Base-by-base conservation (phyloP, 2,329 filamentous ascomycete genomes). In the Exophiala bonariae region DNA sequence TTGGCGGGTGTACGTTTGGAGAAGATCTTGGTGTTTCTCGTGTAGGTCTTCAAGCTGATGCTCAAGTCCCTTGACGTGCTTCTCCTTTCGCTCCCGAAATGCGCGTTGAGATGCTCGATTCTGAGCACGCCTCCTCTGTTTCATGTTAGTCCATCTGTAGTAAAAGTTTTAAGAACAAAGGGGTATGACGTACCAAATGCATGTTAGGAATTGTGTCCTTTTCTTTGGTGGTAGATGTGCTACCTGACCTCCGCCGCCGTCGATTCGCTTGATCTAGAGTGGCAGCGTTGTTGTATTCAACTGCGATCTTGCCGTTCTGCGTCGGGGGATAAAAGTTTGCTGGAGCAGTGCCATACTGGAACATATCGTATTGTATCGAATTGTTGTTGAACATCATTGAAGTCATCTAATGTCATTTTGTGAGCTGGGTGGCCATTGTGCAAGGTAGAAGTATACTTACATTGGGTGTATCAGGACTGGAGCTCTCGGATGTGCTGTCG, bases 21-120 rank as follows among this genome's bases (percentile, higher is more conserved):
- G 50, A 6, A 66, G 59, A 30, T 60, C 55, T 41, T 63, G 56
- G 41, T 66, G 60, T 39, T 63, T 59, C 41, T 61, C 56, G 26
- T 63, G 59, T 10, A 89, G 68, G 62, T 87, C 83, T 35, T 84
- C 77, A 2, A 89, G 82, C 67, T 89, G 88, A 49, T 77, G 86
- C 70, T 96, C 90, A 2, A 95, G 78, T 57, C 91, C 86, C 65
- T 89, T 89, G 38, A 95, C 67, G 61, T 95, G 91, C 72, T 87
- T 93, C 68, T 96, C 91, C 71, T 96, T 96, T 53, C 91, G 86
- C 68, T 96, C 91, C 44, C 91, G 83, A 77, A 96, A 96, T 4
- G 91, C 91, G 48, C 91, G 82, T 70, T 96, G 91, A 4, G 91
- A 91, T 7, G 91, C 91, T 58, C 91, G 81, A 61, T 96, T 96